Evolutionary conservation across 768 basidiomycete genomes (phyloP).

Genomic region (Boletus rufocinnamomeus): DNA sequence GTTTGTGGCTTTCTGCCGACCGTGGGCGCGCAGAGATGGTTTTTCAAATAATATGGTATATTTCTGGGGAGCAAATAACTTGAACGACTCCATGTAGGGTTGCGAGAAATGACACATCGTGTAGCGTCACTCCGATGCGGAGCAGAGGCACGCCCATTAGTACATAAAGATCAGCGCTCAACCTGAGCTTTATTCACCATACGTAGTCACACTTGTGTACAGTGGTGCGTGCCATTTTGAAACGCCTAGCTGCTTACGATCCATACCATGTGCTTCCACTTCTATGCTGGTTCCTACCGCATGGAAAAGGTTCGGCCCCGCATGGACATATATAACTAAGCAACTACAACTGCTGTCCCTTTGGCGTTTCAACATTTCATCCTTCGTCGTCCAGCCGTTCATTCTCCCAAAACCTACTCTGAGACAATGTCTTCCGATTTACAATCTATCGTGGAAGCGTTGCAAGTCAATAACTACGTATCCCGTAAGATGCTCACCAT

Average conservation of each 20-base stretch:
- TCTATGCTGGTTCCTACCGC: background rate
- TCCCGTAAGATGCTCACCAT: too few species aligned
- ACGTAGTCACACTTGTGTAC: too few species aligned
- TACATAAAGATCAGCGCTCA: too few species aligned
- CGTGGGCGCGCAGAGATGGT: too few species aligned
- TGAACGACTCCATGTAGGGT: background rate
- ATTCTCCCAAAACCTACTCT: too few species aligned
- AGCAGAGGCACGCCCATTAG: too few species aligned
- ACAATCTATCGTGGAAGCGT: too few species aligned
- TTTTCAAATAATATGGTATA: background rate
- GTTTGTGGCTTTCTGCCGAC: background rate
- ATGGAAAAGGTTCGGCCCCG: background rate
- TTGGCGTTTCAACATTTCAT: background rate
- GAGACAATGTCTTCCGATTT: slow-evolving; percentile 17
- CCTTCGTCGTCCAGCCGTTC: background rate
- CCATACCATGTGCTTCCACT: background rate
- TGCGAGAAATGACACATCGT: background rate
- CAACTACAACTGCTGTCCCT: background rate
- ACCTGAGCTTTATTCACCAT: too few species aligned
- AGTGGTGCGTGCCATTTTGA: too few species aligned
- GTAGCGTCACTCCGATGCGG: background rate
- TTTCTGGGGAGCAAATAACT: background rate
- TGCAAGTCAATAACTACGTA: too few species aligned
- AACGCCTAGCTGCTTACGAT: background rate
- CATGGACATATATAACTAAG: background rate